A percentile compares a stretch with the other conserved stretches of the same genome.
Conservation (phyloP, 345 rosid genomes). For the Eucalyptus dawsonii region DNA sequence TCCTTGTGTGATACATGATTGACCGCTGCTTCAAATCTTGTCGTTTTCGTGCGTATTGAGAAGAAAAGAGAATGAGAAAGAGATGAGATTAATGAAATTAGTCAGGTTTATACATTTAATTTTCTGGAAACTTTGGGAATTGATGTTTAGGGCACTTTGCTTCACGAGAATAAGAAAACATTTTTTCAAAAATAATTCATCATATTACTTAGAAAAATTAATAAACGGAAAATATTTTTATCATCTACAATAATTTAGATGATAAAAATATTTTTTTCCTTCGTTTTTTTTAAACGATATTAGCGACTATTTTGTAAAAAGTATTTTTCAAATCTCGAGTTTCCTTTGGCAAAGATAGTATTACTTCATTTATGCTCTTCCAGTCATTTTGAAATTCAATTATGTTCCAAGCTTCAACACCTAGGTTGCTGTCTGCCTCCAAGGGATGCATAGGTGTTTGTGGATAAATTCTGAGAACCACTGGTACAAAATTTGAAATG, state of each 20-base stretch:
- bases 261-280: neutral
- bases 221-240: accelerated
- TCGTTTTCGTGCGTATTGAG: neutral
- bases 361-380: neutral
- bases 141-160: neutral
- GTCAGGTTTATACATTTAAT: neutral
- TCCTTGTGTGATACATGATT: neutral
- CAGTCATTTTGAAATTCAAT: neutral
- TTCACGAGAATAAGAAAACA: neutral
- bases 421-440: neutral
- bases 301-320: accelerated
- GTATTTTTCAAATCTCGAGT: neutral
- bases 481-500: neutral
- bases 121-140: neutral
- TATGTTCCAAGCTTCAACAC: neutral
- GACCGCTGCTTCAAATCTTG: neutral
- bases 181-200: neutral
- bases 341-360: neutral
- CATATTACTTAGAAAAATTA: neutral
- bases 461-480: neutral
- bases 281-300: no score
- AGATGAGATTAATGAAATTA: neutral
- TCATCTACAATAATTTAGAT: neutral
- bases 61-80: neutral
- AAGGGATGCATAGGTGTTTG: neutral